Evolutionary conservation across 257 asterid genomes (phyloP), one percentile per base, ranked within the genome.

Genomic region (Catharanthus roseus): DNA sequence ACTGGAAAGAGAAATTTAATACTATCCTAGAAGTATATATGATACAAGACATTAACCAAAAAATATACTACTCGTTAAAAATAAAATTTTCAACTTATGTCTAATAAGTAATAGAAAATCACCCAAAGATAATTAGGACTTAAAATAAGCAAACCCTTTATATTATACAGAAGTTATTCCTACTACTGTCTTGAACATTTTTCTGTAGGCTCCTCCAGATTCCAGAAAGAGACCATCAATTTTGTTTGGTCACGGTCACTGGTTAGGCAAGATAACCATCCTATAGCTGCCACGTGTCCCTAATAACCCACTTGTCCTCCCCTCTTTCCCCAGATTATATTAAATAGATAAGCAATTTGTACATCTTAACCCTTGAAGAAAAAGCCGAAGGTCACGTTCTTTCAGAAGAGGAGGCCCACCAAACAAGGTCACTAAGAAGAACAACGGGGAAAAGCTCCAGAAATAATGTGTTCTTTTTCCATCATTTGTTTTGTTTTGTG

Each of bases 271-370:
- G 61, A 68, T 53, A 63, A 51, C 75, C 34, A n/a, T n/a, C 34
- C 62, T 28, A 9, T 21, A 28, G 21, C 44, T 38, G 58, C 55
- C 63, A 55, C 36, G 71, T 67, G 77, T 68, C 42, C n/a, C 31
- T 29, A 47, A 63, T 26, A 65, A 21, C 47, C 70, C 70, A 72
- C 66, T 57, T 60, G 74, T 28, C 60, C 44, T 65, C 73, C 12
- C 51, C 65, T 36, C 23, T 29, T 19, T 47, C 1, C 2, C 42
- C 18, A 31, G 42, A 60, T 60, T 24, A 60, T 60, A 3, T n/a
- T n/a, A n/a, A n/a, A n/a, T n/a, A 31, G 24, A 29, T n/a, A 71
- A 24, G 51, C 53, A 24, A 44, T 38, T 31, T 36, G 67, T 29
- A 47, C 56, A 34, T 76, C 44, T 49, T 3, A 33, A 44, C 44